Base-by-base conservation (phyloP, 805 yeast species). In the Ogataea methanolica region DNA sequence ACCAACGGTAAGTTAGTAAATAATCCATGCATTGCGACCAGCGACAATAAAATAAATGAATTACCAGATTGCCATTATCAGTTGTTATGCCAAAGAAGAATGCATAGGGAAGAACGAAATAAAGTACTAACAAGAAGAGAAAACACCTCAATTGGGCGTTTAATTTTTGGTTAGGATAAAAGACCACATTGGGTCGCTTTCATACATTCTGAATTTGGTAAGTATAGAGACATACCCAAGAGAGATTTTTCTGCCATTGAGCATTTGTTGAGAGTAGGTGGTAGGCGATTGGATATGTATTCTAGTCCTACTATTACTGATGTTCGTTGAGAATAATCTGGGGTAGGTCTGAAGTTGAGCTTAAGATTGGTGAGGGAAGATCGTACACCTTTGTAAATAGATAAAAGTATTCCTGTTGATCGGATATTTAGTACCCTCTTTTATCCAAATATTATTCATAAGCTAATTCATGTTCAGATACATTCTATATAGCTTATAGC, bases 201-300 rank as follows among this genome's bases (percentile, higher is more conserved):
- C 39, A 55, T 68, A 7, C 72, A 67, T 53, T 43, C 51, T n/a
- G 92, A 88, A 60, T 92, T 91, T 63, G 68, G 60, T 15, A 80
- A 80, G 55, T 72, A 82, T 61, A 68, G 72, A 43, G 56, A 63
- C 31, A 66, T 91, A 11, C 80, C 85, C 35, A 83, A 85, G 63
- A 84, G 87, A 56, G 96, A 88, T 54, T 91, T 91, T 63, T 74
- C 84, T 39, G 85, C 96, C 1, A 81, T 91, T 39, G 98, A 91
- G 62, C 90, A 91, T 66, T 71, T 92, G 36, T 65, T 91, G 37
- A 72, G 98, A 49, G 74, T 77, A 3, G 98, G 98, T 4, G 73
- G 77, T 51, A 80, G 83, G 59, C 73, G 85, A 58, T 72, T 76
- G 43, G 95, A 89, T 52, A 78, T 83, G 79, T 86, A 82, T 55